phyloP scores from a whole-genome alignment of 2,329 filamentous ascomycete genomes.

The Aspergillus fischeri region DNA sequence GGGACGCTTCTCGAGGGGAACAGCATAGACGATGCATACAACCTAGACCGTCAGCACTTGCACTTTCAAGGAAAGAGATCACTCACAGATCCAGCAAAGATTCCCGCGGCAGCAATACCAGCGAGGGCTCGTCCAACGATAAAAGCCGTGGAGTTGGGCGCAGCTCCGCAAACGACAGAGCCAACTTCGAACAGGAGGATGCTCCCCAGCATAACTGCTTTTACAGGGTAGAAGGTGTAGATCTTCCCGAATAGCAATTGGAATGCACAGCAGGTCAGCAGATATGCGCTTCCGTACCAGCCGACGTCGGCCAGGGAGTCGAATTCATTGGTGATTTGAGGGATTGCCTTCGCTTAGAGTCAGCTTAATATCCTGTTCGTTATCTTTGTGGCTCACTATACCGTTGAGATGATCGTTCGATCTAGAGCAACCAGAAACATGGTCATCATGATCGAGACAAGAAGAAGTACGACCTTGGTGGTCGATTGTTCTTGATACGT shows the following conservation, averaged over 20 bases:
- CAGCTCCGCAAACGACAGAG: not conserved
- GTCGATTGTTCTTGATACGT: not conserved
- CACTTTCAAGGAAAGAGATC: not conserved
- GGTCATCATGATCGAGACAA: not conserved
- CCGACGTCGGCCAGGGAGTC: not conserved
- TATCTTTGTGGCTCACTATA: not conserved
- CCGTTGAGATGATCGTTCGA: not conserved
- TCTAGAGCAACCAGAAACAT: not conserved
- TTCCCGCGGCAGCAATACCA: not conserved
- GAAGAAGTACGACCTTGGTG: not conserved
- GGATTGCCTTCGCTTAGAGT: not conserved
- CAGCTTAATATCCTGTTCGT: not conserved
- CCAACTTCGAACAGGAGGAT: not conserved
- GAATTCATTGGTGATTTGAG: not conserved
- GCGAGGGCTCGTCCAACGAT: not conserved
- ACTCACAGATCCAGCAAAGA: not conserved
- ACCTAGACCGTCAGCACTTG: not conserved
- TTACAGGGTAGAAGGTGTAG: not conserved
- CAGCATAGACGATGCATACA: conserved; percentile 25
- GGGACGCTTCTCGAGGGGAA: conserved; percentile 30
- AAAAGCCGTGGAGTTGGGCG: not conserved
- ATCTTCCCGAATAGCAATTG: not conserved
- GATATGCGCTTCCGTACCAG: not conserved
- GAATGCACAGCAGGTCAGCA: not conserved
- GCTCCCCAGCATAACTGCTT: not conserved